Evolutionary conservation across 495 filamentous ascomycete genomes (phyloP), one percentile per base, ranked within the genome.

Genomic region (Amphirosellinia nigrospora): DNA sequence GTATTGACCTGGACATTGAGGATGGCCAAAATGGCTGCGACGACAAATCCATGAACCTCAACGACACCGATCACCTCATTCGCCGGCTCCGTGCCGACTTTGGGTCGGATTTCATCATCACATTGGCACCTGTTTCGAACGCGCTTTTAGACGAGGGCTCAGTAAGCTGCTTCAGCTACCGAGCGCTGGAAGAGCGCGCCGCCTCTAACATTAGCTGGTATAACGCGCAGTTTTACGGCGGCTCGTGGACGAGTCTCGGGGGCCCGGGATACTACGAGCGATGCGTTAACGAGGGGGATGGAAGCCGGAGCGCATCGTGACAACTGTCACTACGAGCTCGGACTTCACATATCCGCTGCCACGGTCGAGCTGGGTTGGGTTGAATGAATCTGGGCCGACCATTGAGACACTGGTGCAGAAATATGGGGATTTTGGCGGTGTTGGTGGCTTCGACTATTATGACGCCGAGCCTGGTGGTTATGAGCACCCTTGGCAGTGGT

Each of bases 381-480:
- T 70, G 10, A 30, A 63, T 16, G 62, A 53, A 28, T 77, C 90
- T 15, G 81, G 82, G 43, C 79, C 76, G 70, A 76, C 75, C 23
- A 55, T 80, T 58, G 72, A 77, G n/a, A 72, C 28, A 15, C 46
- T 80, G 38, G 73, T 72, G 43, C 38, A 13, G 2, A 78, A 70
- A 64, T 48, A 68, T 46, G 73, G 85, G 60, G 81, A 82, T 16
- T 90, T 92, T 77, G 89, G 90, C 16, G 90, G 90, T 1, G 86
- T 92, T 1, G 89, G 89, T 85, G 89, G 90, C 1, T 93, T 90
- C 89, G 90, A 93, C 72, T 93, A 90, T 71, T 91, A 87, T 69
- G 90, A 90, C 79, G 80, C 83, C 2, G 73, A 64, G 50, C 86
- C 68, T 4, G 86, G 86, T 16, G 85, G 76, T 26, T 76, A 77